A percentile compares a stretch with the other conserved stretches of the same genome.
phyloP scores from a whole-genome alignment of 805 yeast genomes.

The Myxozyma udenii region DNA sequence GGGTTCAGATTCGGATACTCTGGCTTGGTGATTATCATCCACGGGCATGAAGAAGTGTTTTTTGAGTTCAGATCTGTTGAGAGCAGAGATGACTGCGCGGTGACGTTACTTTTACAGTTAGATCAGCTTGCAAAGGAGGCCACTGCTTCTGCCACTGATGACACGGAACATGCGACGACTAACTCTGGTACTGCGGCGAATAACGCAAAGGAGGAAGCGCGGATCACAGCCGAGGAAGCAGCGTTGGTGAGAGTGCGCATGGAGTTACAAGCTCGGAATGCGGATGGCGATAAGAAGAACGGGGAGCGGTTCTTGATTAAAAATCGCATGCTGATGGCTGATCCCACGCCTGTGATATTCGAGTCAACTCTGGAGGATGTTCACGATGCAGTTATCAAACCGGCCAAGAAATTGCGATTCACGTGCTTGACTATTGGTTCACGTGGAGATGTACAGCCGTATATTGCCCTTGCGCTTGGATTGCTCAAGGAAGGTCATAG shows the following conservation, averaged over 20 bases:
- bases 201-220: slow-evolving; percentile 1
- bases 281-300: neutral
- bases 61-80: slow-evolving; percentile 68
- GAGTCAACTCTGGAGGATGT: slow-evolving; percentile 45
- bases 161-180: neutral
- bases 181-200: neutral
- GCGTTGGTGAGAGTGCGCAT: slow-evolving; percentile 2
- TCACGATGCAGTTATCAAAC: slow-evolving; percentile 36
- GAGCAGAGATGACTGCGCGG: slow-evolving; percentile 71
- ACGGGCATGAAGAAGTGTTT: slow-evolving; percentile 72
- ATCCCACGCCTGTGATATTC: slow-evolving; percentile 17
- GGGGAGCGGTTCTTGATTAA: neutral
- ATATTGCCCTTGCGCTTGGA: slow-evolving; percentile 83
- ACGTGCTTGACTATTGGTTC: slow-evolving; percentile 87
- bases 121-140: slow-evolving; percentile 37
- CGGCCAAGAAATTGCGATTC: slow-evolving; percentile 55
- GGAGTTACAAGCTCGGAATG: neutral
- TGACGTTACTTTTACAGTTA: slow-evolving; percentile 47
- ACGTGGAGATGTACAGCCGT: slow-evolving; percentile 96
- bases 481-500: slow-evolving; percentile 75
- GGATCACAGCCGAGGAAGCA: slow-evolving; percentile 4
- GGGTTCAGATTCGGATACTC: slow-evolving; percentile 67
- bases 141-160: neutral
- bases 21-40: slow-evolving; percentile 65
- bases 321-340: neutral